A percentile compares a stretch with the other conserved stretches of the same genome.
These are phyloP conservation scores for Brassica cretica DNA, from an alignment of 345 rosid species.

Conservation along the genomic window DNA sequence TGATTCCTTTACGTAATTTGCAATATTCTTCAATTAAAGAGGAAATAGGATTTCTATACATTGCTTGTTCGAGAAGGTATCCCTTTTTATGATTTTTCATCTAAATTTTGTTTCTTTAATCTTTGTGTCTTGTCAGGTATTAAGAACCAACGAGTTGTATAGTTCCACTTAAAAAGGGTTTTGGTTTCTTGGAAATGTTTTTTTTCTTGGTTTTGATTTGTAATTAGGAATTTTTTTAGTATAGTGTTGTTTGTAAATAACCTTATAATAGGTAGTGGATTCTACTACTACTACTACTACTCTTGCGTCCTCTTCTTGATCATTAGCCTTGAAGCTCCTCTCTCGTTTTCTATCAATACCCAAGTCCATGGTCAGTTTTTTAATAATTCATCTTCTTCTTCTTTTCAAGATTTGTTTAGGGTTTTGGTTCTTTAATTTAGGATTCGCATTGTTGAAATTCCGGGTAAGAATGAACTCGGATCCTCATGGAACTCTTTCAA, in stretches of 20 bases:
- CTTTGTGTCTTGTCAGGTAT: slow-evolving; percentile 24
- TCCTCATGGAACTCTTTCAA: slow-evolving; percentile 61
- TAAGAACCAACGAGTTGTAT: slow-evolving; percentile 33
- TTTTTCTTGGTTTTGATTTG: slow-evolving; percentile 33
- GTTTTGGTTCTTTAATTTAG: slow-evolving; percentile 47
- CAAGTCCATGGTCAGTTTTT: slow-evolving; percentile 49
- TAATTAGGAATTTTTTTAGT: slow-evolving; percentile 26
- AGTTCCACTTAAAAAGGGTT: slow-evolving; percentile 42
- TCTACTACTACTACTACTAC: slow-evolving; percentile 23
- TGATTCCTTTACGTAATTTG: slow-evolving; percentile 23
- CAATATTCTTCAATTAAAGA: slow-evolving; percentile 8
- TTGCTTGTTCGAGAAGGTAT: slow-evolving; percentile 63
- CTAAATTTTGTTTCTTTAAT: background rate
- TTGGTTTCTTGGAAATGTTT: no score
- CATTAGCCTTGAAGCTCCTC: slow-evolving; percentile 46
- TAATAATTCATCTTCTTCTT: background rate
- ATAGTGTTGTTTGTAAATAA: slow-evolving; percentile 41
- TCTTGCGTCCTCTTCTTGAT: slow-evolving; percentile 53
- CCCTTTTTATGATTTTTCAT: slow-evolving; percentile 27
- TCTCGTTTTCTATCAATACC: slow-evolving; percentile 51
- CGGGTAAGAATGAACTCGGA: slow-evolving; percentile 56
- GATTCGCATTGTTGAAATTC: slow-evolving; percentile 65
- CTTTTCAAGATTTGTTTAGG: background rate
- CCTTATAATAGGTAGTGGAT: slow-evolving; percentile 59
- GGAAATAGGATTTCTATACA: slow-evolving; percentile 1